phyloP scores from a whole-genome alignment of 768 basidiomycete genomes.

The Astraeus odoratus region DNA sequence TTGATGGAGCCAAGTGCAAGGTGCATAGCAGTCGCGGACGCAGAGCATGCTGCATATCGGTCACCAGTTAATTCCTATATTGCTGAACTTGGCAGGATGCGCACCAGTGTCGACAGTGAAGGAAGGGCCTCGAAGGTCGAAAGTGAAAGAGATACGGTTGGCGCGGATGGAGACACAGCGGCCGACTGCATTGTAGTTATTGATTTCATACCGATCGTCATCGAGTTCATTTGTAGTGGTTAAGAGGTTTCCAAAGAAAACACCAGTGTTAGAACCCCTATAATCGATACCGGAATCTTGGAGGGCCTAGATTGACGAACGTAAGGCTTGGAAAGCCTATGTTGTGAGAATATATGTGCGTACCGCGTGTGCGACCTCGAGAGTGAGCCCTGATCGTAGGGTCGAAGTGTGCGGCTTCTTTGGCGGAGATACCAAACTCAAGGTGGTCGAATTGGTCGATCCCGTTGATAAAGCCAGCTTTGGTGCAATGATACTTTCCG shows the following conservation, averaged over 20 bases:
- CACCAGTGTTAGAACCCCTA: conserved; percentile 36
- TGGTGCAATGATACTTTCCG: no score
- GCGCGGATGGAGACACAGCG: conserved; percentile 26
- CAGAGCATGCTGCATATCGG: conserved; percentile 33
- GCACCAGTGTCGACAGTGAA: conserved; percentile 34
- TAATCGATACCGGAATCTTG: conserved; percentile 44
- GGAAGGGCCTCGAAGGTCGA: conserved; percentile 41
- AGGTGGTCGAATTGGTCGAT: no score
- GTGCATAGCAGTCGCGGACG: conserved; percentile 40
- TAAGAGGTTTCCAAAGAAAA: conserved; percentile 31
- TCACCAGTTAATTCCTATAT: not conserved
- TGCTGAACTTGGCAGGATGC: not conserved
- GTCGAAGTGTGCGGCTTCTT: conserved; percentile 25
- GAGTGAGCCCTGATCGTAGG: conserved; percentile 24
- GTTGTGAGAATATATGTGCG: not conserved
- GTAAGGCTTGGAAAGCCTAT: no score
- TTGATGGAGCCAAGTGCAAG: conserved; percentile 40
- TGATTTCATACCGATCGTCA: conserved; percentile 22
- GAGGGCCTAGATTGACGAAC: conserved; percentile 24
- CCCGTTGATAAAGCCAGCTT: no score
- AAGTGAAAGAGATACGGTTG: conserved; percentile 28
- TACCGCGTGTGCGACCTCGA: conserved; percentile 27
- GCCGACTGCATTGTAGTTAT: conserved; percentile 23
- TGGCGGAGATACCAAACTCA: no score
- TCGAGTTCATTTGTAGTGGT: conserved; percentile 22